Evolutionary conservation across 257 asterid species (phyloP).

Genomic region (Henckelia pumila): DNA sequence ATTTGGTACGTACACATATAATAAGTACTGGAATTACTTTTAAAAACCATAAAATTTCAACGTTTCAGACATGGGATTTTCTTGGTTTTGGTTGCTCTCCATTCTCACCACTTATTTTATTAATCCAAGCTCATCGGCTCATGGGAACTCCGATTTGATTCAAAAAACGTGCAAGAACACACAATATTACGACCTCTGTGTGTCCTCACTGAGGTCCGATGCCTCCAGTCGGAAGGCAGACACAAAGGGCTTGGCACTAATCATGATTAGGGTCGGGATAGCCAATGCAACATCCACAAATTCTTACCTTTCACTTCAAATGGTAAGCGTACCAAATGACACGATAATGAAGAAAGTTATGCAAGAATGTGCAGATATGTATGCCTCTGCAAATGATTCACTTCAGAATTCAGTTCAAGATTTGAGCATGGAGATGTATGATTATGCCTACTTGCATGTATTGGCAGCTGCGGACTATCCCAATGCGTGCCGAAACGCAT

Average conservation of each 20-base stretch:
- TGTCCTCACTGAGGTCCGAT: constrained; percentile 62
- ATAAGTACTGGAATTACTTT: too few species aligned
- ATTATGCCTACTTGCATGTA: constrained; percentile 76
- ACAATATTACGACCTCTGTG: constrained; percentile 68
- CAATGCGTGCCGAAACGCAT: constrained; percentile 55
- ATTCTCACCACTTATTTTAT: constrained; percentile 27
- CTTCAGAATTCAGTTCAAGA: constrained; percentile 56
- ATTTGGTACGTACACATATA: too few species aligned
- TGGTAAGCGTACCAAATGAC: constrained; percentile 30
- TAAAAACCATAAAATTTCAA: too few species aligned
- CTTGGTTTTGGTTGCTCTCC: constrained; percentile 28
- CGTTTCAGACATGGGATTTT: constrained; percentile 29
- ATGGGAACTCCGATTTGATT: constrained; percentile 44
- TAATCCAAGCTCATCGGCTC: constrained; percentile 18
- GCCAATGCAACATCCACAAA: constrained; percentile 72
- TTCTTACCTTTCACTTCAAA: constrained; percentile 46
- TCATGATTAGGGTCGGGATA: constrained; percentile 52
- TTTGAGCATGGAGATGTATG: constrained; percentile 53
- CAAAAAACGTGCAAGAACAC: constrained; percentile 70
- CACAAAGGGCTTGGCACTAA: constrained; percentile 61
- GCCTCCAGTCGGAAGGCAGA: constrained; percentile 54
- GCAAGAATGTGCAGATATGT: constrained; percentile 64
- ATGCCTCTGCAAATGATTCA: constrained; percentile 55
- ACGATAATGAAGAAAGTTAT: constrained; percentile 42
- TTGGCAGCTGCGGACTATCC: constrained; percentile 93